A percentile compares a stretch with the other conserved stretches of the same genome.
These are phyloP conservation scores for Stagonosporopsis vannaccii DNA, from an alignment of 2,329 filamentous ascomycete genomes.

Conservation along the genomic window DNA sequence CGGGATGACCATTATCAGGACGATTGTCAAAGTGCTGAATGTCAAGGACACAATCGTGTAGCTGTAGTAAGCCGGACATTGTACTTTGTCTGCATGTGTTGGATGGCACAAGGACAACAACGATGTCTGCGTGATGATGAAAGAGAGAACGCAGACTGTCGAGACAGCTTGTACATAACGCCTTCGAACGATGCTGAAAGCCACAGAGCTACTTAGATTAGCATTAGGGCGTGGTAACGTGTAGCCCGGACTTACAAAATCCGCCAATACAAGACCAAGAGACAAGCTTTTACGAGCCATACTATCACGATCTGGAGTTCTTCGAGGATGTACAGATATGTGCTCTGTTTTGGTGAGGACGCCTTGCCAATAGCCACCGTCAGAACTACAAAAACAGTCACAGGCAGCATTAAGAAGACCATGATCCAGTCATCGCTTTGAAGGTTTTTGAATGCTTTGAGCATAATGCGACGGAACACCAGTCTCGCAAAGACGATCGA, in stretches of 20 bases:
- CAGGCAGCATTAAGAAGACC: slow-evolving; percentile 32
- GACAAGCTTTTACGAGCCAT: slow-evolving; percentile 40
- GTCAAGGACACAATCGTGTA: slow-evolving; percentile 22
- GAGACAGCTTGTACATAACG: slow-evolving; percentile 17
- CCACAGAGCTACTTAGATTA: slow-evolving; percentile 21
- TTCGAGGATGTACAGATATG: slow-evolving; percentile 35
- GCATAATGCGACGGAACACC: slow-evolving; percentile 31
- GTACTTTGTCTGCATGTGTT: slow-evolving; percentile 9
- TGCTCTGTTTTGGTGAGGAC: slow-evolving; percentile 9
- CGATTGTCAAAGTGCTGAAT: slow-evolving; percentile 25
- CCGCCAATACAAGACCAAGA: slow-evolving; percentile 37
- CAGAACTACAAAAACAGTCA: slow-evolving; percentile 29
- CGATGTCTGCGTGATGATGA: slow-evolving; percentile 27
- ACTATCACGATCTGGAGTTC: slow-evolving; percentile 34
- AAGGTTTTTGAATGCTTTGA: slow-evolving; percentile 30
- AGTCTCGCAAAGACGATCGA: slow-evolving; percentile 33
- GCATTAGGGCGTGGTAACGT: background rate
- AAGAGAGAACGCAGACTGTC: slow-evolving; percentile 29
- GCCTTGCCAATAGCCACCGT: slow-evolving; percentile 18
- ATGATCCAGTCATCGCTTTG: slow-evolving; percentile 42
- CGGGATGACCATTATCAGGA: slow-evolving; percentile 31
- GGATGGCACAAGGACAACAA: slow-evolving; percentile 33
- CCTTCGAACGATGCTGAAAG: slow-evolving; percentile 19
- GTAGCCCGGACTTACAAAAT: slow-evolving; percentile 33
- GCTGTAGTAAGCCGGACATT: slow-evolving; percentile 32